Evolutionary conservation across 306 rosid genomes (phyloP).

Genomic region (Quercus alba): DNA sequence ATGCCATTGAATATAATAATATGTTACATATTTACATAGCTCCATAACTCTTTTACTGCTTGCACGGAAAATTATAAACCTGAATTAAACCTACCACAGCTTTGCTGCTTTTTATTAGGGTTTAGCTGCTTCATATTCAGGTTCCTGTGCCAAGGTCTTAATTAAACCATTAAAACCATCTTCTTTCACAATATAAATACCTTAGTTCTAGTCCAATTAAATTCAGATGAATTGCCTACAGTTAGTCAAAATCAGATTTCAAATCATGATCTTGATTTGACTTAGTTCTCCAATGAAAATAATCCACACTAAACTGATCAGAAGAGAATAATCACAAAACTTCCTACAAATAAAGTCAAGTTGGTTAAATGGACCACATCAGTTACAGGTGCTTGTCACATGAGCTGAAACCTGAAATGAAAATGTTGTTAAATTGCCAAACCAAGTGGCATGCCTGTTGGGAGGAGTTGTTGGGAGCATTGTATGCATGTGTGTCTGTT

Average conservation of each 20-base stretch:
- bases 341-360: not conserved
- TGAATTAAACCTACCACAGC: no score
- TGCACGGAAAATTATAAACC: no score
- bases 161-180: not conserved
- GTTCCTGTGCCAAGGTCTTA: no score
- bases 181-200: not conserved
- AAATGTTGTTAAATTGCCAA: conserved; percentile 29
- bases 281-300: no score
- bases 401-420: conserved; percentile 14
- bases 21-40: no score
- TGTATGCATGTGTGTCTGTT: conserved; percentile 1
- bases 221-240: not conserved
- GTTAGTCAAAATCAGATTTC: not conserved
- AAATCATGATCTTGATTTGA: no score
- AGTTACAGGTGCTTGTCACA: conserved; percentile 28
- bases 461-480: conserved; percentile 23
- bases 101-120: no score
- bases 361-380: conserved; percentile 5
- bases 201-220: not conserved
- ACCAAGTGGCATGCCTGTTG: conserved; percentile 35
- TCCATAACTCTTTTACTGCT: no score
- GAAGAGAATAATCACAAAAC: not conserved
- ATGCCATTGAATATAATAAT: no score
- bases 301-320: not conserved
- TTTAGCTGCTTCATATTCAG: no score